Conservation (phyloP, 805 yeast genomes). For the Metschnikowia proteae region DNA sequence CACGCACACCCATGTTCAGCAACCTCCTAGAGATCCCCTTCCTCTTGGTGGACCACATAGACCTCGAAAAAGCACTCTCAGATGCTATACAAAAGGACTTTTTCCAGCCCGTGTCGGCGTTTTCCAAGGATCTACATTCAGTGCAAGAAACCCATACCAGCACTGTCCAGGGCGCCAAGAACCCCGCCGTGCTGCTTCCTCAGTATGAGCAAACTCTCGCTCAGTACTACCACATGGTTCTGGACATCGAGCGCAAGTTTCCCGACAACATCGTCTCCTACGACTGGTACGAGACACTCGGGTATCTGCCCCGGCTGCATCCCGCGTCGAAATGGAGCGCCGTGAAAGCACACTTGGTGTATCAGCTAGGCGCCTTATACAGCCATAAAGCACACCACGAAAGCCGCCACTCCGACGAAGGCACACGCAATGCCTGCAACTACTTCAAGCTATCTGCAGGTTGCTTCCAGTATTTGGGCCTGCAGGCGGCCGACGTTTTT, state of each 20-base stretch:
- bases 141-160: conserved; percentile 43
- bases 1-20: not conserved
- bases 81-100: conserved; percentile 46
- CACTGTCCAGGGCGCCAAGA: conserved; percentile 30
- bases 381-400: conserved; percentile 52
- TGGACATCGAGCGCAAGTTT: conserved; percentile 50
- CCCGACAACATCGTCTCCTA: conserved; percentile 60
- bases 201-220: conserved; percentile 29
- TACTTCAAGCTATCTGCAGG: conserved; percentile 75
- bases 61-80: conserved; percentile 25
- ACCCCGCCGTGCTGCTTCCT: conserved; percentile 18
- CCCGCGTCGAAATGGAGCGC: conserved; percentile 7
- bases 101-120: conserved; percentile 35
- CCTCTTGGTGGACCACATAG: conserved; percentile 5
- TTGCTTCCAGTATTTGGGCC: conserved; percentile 41
- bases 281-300: conserved; percentile 68
- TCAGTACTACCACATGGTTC: conserved; percentile 47
- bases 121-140: conserved; percentile 35
- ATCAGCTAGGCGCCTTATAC: conserved; percentile 64
- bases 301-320: conserved; percentile 17
- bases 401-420: conserved; percentile 46
- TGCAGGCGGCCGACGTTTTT: conserved; percentile 39
- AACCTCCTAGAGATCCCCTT: conserved; percentile 11
- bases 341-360: conserved; percentile 62
- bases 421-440: conserved; percentile 58